A percentile compares a stretch with the other conserved stretches of the same genome.
These are phyloP conservation scores for Lentinula sp. DNA, from an alignment of 768 basidiomycete species.

Conservation along the genomic window DNA sequence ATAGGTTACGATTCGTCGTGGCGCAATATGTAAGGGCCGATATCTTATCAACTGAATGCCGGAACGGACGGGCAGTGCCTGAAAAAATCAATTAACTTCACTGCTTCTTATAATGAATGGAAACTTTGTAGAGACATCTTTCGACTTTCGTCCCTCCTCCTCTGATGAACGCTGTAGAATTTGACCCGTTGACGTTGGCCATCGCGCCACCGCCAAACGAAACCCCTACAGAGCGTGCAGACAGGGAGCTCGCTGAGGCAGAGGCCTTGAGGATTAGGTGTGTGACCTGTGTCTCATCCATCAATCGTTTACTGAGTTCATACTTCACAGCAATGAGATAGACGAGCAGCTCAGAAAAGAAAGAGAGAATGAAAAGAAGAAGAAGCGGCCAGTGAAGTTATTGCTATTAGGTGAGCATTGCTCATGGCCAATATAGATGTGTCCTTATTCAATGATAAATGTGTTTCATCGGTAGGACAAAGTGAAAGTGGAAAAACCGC, in stretches of 20 bases:
- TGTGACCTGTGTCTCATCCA: not conserved
- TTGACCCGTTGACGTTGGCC: constrained; percentile 58
- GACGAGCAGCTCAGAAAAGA: constrained; percentile 69
- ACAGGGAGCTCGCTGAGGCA: constrained; percentile 54
- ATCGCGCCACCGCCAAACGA: constrained; percentile 64
- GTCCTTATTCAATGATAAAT: not conserved
- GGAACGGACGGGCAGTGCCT: not conserved
- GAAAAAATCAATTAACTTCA: not conserved
- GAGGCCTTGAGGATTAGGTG: constrained; percentile 50
- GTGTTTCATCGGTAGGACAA: constrained; percentile 34
- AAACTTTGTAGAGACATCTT: not conserved
- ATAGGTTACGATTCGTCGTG: too few species aligned
- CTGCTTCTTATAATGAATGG: constrained; percentile 5
- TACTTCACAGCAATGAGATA: constrained; percentile 51
- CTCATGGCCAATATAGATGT: not conserved
- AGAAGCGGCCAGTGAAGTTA: constrained; percentile 66
- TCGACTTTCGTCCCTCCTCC: not conserved
- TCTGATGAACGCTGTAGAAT: constrained; percentile 24
- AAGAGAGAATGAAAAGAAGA: constrained; percentile 49
- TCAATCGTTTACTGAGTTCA: not conserved
- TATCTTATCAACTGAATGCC: not conserved
- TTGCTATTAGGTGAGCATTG: constrained; percentile 53
- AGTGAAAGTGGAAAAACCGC: constrained; percentile 79
- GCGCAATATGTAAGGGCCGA: too few species aligned
- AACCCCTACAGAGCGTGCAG: constrained; percentile 46